Percentiles rank a stretch among this genome's conserved stretches.
Evolutionary conservation across 495 filamentous ascomycete genomes (phyloP).

Genomic region (Aspergillus indologenus): DNA sequence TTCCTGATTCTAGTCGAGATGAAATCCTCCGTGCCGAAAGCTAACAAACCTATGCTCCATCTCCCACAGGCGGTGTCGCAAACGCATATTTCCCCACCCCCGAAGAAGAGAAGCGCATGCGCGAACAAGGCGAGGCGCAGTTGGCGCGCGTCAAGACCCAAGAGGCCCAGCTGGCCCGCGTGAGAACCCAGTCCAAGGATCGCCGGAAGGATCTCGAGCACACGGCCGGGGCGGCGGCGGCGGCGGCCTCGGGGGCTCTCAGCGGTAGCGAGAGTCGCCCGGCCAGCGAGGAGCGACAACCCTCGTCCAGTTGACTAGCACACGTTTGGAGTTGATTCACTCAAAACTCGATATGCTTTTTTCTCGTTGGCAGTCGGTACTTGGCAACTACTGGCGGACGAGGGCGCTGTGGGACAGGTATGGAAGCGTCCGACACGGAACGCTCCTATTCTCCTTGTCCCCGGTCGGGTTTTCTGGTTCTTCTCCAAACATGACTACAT

Average conservation of each 20-base stretch:
- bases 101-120: slow-evolving; percentile 37
- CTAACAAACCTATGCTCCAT: no score
- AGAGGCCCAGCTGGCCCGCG: slow-evolving; percentile 34
- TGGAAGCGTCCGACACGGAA: no score
- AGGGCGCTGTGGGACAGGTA: not conserved
- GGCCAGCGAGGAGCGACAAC: not conserved
- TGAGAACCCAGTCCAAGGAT: slow-evolving; percentile 36
- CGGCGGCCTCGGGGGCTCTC: not conserved
- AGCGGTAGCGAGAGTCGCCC: not conserved
- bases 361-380: not conserved
- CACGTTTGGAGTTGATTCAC: slow-evolving; percentile 8
- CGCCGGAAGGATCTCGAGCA: slow-evolving; percentile 37
- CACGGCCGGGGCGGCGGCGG: slow-evolving; percentile 20
- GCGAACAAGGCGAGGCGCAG: slow-evolving; percentile 36
- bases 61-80: slow-evolving; percentile 37
- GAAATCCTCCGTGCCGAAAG: no score
- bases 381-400: not conserved
- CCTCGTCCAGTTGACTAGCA: slow-evolving; percentile 6
- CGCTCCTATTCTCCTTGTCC: not conserved
- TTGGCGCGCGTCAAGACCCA: slow-evolving; percentile 36
- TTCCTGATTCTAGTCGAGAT: no score
- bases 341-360: not conserved
- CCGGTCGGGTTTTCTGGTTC: not conserved
- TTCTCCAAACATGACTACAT: not conserved
- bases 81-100: slow-evolving; percentile 42